A percentile compares a stretch with the other conserved stretches of the same genome.
These are phyloP conservation scores for Trichoderma semiorbis DNA, from an alignment of 2,329 filamentous ascomycete genomes.

Conservation along the genomic window DNA sequence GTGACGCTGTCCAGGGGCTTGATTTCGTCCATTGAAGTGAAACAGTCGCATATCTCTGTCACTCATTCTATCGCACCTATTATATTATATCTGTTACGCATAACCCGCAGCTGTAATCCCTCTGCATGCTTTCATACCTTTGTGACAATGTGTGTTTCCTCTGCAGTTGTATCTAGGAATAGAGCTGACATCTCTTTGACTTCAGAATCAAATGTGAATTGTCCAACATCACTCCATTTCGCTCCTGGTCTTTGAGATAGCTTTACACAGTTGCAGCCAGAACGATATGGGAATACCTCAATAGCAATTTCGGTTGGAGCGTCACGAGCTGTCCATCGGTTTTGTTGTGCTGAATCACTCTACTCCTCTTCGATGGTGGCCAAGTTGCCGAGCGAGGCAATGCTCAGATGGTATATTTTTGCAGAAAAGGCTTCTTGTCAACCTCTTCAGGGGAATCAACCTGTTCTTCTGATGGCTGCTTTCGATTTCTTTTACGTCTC, in stretches of 20 bases:
- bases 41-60: conserved; percentile 53
- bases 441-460: conserved; percentile 40
- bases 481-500: conserved; percentile 15
- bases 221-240: conserved; percentile 42
- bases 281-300: conserved; percentile 55
- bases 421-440: conserved; percentile 34
- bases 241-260: conserved; percentile 24
- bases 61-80: conserved; percentile 61
- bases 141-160: conserved; percentile 46
- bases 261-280: conserved; percentile 39
- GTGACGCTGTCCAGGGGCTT: conserved; percentile 33
- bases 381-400: conserved; percentile 59
- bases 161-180: conserved; percentile 34
- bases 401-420: conserved; percentile 47
- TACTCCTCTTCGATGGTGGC: conserved; percentile 52
- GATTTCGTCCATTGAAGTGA: conserved; percentile 39
- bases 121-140: conserved; percentile 31
- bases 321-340: conserved; percentile 42
- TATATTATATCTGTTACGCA: not conserved
- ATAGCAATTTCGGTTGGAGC: conserved; percentile 57
- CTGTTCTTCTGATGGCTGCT: conserved; percentile 1
- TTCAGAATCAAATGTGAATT: conserved; percentile 57
- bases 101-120: no score
- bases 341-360: conserved; percentile 25
- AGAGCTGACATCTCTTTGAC: conserved; percentile 59